Evolutionary conservation across 495 filamentous ascomycete genomes (phyloP).

Genomic region (Podospora didyma): DNA sequence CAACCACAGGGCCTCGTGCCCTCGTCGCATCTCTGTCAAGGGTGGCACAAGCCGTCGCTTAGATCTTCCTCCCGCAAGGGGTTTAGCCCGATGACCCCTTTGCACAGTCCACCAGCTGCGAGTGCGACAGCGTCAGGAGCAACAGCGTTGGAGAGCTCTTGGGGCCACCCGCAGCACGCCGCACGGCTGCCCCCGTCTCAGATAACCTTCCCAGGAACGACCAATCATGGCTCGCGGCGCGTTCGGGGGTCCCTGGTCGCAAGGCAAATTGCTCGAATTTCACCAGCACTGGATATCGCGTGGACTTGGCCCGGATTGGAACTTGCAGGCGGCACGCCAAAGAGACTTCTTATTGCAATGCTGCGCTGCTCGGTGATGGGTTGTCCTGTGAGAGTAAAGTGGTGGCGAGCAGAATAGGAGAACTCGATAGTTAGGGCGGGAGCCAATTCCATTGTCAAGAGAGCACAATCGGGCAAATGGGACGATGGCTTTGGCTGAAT

Average conservation of each 20-base stretch:
- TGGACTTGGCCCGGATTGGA: not conserved
- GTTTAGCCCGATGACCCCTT: constrained; percentile 2
- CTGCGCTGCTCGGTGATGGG: not conserved
- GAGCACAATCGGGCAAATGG: too few relatives aligned
- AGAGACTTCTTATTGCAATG: not conserved
- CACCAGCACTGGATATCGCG: constrained; percentile 11
- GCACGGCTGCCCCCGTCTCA: not conserved
- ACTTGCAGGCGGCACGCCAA: constrained; percentile 1
- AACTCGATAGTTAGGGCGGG: too few relatives aligned
- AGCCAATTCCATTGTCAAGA: too few relatives aligned
- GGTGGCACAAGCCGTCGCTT: not conserved
- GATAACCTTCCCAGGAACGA: constrained; percentile 4
- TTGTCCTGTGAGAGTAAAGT: not conserved
- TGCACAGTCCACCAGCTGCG: constrained; percentile 2
- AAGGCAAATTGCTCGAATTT: constrained; percentile 23
- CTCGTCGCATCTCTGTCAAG: too few relatives aligned
- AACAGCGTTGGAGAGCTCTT: not conserved
- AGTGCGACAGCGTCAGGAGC: not conserved
- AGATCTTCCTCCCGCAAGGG: constrained; percentile 1
- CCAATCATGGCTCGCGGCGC: constrained; percentile 8
- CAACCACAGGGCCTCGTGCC: too few relatives aligned
- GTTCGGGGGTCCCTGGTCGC: not conserved
- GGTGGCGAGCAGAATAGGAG: not conserved
- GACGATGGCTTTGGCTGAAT: too few relatives aligned
- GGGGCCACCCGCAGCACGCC: too few relatives aligned